A percentile compares a stretch with the other conserved stretches of the same genome.
These are phyloP conservation scores for Macrocystidia cucumis DNA, from an alignment of 1,284 basidiomycete species.

Conservation along the genomic window DNA sequence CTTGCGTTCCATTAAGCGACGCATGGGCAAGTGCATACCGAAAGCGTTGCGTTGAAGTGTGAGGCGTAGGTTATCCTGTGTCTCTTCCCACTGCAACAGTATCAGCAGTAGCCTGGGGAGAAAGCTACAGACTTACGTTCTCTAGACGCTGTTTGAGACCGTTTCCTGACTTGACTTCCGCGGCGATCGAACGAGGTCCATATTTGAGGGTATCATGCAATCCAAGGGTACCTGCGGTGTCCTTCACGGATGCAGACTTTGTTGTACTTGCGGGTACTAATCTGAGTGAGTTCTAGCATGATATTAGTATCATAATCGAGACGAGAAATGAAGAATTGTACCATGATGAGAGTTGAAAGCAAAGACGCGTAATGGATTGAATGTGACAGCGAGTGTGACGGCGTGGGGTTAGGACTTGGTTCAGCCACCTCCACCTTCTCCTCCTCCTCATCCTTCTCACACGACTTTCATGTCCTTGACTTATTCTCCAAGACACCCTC, in stretches of 20 bases:
- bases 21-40: slow-evolving; percentile 85
- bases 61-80: slow-evolving; percentile 84
- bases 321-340: slow-evolving; percentile 11
- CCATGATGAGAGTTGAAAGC: slow-evolving; percentile 36
- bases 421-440: neutral
- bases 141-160: slow-evolving; percentile 58
- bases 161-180: slow-evolving; percentile 54
- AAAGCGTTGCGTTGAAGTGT: slow-evolving; percentile 81
- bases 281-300: slow-evolving; percentile 52
- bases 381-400: slow-evolving; percentile 1
- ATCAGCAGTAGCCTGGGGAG: slow-evolving; percentile 5
- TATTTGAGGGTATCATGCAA: slow-evolving; percentile 75
- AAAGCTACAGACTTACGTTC: slow-evolving; percentile 39
- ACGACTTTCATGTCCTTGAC: neutral
- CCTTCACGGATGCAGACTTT: slow-evolving; percentile 59
- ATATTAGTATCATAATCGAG: slow-evolving; percentile 5
- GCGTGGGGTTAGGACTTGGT: slow-evolving; percentile 2
- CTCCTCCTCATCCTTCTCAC: no score
- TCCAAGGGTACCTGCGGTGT: slow-evolving; percentile 66
- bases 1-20: slow-evolving; percentile 91
- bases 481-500: slow-evolving; percentile 20
- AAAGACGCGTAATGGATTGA: slow-evolving; percentile 14
- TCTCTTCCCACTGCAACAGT: slow-evolving; percentile 77
- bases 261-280: slow-evolving; percentile 51
- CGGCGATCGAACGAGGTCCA: slow-evolving; percentile 68